phyloP scores from a whole-genome alignment of 73 alveolate species.

The Stentor roeselii region DNA sequence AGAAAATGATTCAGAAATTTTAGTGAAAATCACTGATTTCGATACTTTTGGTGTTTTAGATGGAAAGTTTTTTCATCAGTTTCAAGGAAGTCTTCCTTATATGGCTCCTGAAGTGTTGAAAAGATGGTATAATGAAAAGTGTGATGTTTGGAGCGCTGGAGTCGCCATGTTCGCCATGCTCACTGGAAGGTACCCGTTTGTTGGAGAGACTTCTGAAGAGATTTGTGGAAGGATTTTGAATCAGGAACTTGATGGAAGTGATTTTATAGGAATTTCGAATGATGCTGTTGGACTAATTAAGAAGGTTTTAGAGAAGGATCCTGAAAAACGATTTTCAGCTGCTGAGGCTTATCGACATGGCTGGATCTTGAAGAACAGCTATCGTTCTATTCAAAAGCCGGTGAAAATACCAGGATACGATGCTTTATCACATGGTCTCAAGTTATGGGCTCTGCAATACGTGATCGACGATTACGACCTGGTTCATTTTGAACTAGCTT shows the following conservation, averaged over 20 bases:
- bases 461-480: background rate
- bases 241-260: background rate
- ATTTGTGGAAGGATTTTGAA: background rate
- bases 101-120: conserved; percentile 31
- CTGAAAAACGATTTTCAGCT: background rate
- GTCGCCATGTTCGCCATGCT: conserved; percentile 23
- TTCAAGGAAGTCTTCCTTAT: conserved; percentile 23
- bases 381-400: background rate
- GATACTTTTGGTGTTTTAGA: background rate
- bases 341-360: background rate
- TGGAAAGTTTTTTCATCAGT: conserved; percentile 9
- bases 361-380: background rate
- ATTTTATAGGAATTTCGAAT: background rate
- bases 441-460: background rate
- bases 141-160: conserved; percentile 21
- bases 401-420: background rate
- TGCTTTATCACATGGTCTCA: background rate
- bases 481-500: background rate
- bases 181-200: background rate
- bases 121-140: conserved; percentile 9
- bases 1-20: background rate
- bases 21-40: conserved; percentile 34
- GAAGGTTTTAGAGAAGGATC: background rate
- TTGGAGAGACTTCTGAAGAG: background rate
- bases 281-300: background rate